phyloP scores from a whole-genome alignment of 768 basidiomycete species.

The Amylocystis lapponica region DNA sequence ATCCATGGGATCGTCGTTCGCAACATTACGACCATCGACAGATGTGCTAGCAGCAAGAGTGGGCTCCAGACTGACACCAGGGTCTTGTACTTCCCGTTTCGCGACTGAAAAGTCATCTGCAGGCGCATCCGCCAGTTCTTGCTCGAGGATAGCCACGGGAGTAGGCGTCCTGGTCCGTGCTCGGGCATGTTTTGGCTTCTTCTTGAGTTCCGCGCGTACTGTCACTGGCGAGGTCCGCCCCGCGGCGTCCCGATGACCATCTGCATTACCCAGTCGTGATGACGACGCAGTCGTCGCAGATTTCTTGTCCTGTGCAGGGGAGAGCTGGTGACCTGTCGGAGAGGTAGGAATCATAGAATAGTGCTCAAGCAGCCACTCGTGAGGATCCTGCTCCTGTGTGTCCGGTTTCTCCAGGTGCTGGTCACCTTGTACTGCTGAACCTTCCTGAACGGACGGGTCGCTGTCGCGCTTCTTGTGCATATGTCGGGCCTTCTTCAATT shows the following conservation, averaged over 20 bases:
- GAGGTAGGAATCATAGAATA: conserved; percentile 32
- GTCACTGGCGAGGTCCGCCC: background rate
- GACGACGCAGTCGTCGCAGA: background rate
- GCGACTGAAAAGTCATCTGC: too few species aligned
- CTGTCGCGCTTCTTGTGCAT: too few species aligned
- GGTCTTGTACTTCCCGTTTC: too few species aligned
- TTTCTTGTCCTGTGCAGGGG: background rate
- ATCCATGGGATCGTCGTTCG: conserved; percentile 26
- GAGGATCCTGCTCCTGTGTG: conserved; percentile 40
- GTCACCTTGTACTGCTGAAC: background rate
- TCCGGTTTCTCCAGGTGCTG: background rate
- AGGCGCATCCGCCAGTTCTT: conserved; percentile 9
- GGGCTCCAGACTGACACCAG: conserved; percentile 28
- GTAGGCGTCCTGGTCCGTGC: conserved; percentile 14
- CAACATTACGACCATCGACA: conserved; percentile 17
- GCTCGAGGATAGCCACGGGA: conserved; percentile 15
- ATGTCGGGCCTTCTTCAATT: too few species aligned
- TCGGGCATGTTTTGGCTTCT: background rate
- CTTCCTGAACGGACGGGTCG: too few species aligned
- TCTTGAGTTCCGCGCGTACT: background rate
- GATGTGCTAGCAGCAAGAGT: conserved; percentile 24
- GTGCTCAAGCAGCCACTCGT: conserved; percentile 58
- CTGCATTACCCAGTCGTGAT: background rate
- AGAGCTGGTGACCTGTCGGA: conserved; percentile 9
- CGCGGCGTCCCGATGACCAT: background rate